Evolutionary conservation across 495 filamentous ascomycete genomes (phyloP), one percentile per base, ranked within the genome.

Genomic region (Penicillium macrosclerotiorum): DNA sequence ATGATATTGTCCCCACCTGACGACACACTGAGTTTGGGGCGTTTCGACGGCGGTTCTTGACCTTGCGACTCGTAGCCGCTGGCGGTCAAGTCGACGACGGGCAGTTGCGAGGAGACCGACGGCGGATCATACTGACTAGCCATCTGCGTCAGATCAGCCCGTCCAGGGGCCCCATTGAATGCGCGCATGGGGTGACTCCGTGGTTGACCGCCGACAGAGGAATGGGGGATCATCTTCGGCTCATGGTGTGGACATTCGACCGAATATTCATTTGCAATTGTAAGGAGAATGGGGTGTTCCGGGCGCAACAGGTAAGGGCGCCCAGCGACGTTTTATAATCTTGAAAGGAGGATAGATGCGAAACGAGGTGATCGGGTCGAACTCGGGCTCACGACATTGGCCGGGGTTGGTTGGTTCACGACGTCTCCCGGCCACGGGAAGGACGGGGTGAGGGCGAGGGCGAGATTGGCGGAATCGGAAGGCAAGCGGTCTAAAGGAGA

Each of bases 171-270:
- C 51, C 59, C 65, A 60, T 69, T 69, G 46, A 63, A 47, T 40
- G 64, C 47, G 44, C 67, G 68, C 55, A 65, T 55, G 41, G 64
- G 60, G 43, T 66, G 63, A 33, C 65, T 65, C 69, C 67, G 71
- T 35, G 63, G 49, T 61, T 72, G 71, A 61, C 65, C 64, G 60
- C 68, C 69, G 55, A 64, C 67, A 55, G 69, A 73, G 45, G 71
- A 59, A 64, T 72, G 67, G 41, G 69, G 67, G 54, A 69, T 75
- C 71, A 75, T 75, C 57, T 64, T 65, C 62, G 62, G 56, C 49
- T 67, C 71, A 75, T 75, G 63, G 54, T 70, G 65, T 62, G 54
- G 51, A 34, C 38, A 47, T n/a, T 57, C 44, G 49, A 47, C 18
- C 23, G 49, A 43, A 29, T 38, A 40, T 42, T 44, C 37, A 37